Evolutionary conservation across 345 rosid genomes (phyloP).

Genomic region (Gossypium arboreum): DNA sequence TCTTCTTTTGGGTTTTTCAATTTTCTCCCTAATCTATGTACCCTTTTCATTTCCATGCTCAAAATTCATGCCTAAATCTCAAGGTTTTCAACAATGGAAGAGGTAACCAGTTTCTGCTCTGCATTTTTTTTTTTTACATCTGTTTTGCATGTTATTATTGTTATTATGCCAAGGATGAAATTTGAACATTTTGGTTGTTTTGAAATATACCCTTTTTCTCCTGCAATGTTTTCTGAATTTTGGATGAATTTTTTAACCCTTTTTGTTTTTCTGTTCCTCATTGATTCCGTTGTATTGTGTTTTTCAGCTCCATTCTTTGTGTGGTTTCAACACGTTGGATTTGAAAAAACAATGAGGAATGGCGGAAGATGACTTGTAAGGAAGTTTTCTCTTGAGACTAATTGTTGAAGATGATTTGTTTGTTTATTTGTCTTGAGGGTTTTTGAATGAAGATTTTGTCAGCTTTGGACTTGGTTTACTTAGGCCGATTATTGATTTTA

Average conservation of each 20-base stretch:
- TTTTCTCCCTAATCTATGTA: neutral
- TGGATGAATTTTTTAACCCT: neutral
- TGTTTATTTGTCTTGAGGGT: neutral
- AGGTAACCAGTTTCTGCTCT: conserved; percentile 28
- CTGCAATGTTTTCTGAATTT: neutral
- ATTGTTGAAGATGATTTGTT: neutral
- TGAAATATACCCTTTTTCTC: neutral
- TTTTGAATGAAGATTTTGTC: neutral
- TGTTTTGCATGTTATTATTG: neutral
- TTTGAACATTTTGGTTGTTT: neutral
- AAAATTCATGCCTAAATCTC: neutral
- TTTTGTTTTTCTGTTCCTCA: neutral
- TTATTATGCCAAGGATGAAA: neutral
- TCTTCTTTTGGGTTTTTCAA: conserved; percentile 9
- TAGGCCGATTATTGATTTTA: neutral
- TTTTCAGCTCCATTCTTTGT: conserved; percentile 1
- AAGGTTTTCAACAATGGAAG: conserved; percentile 7
- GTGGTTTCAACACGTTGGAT: neutral
- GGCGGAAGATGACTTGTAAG: neutral
- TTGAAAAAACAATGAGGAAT: neutral
- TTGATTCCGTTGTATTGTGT: conserved; percentile 1
- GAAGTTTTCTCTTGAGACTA: neutral
- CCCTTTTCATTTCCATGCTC: neutral
- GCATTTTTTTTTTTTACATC: neutral
- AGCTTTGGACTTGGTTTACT: neutral